These are phyloP conservation scores for Hyparrhenia diplandra DNA, from an alignment of 176 grass and related monocot genomes.

Conservation along the genomic window DNA sequence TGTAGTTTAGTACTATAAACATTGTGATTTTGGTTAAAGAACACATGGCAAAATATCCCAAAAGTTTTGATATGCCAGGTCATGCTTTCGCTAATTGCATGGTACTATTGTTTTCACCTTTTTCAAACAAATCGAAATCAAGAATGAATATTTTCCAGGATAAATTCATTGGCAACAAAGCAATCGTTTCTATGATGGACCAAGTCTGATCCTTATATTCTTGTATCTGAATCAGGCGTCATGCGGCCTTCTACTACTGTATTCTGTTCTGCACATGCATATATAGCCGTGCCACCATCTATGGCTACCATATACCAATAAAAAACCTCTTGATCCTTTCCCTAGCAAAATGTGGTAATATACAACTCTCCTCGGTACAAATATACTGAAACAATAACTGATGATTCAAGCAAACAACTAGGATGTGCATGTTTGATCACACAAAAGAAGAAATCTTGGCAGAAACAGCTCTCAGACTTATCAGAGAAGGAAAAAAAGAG, in stretches of 20 bases:
- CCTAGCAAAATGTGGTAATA: not conserved
- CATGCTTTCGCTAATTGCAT: not conserved
- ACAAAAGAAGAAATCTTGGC: not conserved
- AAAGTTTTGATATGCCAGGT: not conserved
- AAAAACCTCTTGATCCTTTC: not conserved
- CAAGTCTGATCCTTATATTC: not conserved
- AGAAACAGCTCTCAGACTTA: not conserved
- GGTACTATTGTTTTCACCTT: not conserved
- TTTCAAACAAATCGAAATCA: not conserved
- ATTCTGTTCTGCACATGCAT: not conserved
- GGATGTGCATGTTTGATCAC: not conserved
- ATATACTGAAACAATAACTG: not conserved
- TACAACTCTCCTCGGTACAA: not conserved
- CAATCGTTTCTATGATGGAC: not conserved
- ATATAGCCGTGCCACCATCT: not conserved
- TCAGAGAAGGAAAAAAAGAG: not conserved
- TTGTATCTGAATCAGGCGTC: not conserved
- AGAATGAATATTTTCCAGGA: not conserved
- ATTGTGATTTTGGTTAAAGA: not conserved
- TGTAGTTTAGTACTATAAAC: not conserved
- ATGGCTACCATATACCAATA: not conserved
- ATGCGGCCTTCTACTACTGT: not conserved
- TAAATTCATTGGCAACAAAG: not conserved
- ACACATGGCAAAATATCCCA: not conserved
- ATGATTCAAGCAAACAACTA: not conserved